Base-by-base conservation (phyloP, 2,329 filamentous ascomycete genomes). In the Aureobasidium mangrovei region DNA sequence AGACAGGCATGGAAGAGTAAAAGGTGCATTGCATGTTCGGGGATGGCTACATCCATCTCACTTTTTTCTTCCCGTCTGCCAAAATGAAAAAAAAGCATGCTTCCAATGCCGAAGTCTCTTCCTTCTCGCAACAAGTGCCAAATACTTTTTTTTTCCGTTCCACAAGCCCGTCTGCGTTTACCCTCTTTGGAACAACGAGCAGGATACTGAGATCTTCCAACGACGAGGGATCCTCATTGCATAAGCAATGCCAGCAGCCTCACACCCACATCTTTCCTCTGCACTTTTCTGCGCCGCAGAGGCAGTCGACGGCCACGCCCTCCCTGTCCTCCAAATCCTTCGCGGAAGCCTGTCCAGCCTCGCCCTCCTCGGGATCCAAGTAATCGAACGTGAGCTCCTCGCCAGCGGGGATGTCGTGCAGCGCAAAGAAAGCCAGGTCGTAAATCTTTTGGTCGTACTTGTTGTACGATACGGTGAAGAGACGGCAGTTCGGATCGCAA, bases 311-410 rank as follows among this genome's bases (percentile, higher is more conserved):
- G 40, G 59, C 64, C 36, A 62, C 70, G 2, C 76, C 72, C 24
- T 73, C 72, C 7, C 64, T 59, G 8, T 68, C 63, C 24, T 45
- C 45, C 10, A 36, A 26, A 35, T 61, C 51, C 3, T 63, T 60
- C 2, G 38, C 31, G 1, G 38, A 42, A 7, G 53, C 9, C 3
- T 63, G 62, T n/a, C 67, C 65, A n/a, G 63, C 61, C 33, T 65
- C 65, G 7, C 64, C 63, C 39, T 79, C 77, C 27, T 81, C 76
- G 7, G 82, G 82, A 60, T 86, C 84, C 4, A 86, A 75, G 62
- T 93, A 93, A 62, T 91, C 86, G 65, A 93, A 91, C 0, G 85
- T 90, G 32, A 93, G 69, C 66, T 93, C 87, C 32, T 84, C 80
- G 1, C 79, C 80, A 0, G 77, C 76, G 0, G 72, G 69, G 29